Conservation (phyloP, 83 land plant genomes). For the Diphasiastrum complanatum region DNA sequence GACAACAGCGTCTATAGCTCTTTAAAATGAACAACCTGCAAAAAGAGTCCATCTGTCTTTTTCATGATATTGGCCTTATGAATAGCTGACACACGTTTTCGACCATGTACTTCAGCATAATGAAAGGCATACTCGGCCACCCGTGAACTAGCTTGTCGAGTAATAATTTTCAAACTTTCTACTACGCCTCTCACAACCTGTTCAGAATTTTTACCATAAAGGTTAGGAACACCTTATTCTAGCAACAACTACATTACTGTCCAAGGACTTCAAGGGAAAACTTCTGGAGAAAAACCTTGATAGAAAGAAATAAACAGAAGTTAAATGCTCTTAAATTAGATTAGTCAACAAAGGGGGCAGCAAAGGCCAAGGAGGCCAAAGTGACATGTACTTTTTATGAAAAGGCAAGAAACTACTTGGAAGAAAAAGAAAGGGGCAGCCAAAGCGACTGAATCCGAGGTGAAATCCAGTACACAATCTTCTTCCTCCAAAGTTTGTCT, state of each 20-base stretch:
- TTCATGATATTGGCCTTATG: constrained; percentile 99
- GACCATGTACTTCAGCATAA: constrained; percentile 73
- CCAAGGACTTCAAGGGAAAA: too few species aligned
- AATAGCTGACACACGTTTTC: constrained; percentile 85
- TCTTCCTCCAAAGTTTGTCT: too few species aligned
- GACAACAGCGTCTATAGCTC: not conserved
- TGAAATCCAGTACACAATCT: too few species aligned
- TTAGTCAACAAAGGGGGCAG: too few species aligned
- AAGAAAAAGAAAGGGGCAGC: too few species aligned
- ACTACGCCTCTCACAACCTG: constrained; percentile 98
- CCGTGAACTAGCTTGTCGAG: constrained; percentile 77
- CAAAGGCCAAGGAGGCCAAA: too few species aligned
- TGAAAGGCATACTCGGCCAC: constrained; percentile 96
- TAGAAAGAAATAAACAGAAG: too few species aligned
- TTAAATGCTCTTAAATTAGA: too few species aligned
- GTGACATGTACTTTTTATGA: too few species aligned
- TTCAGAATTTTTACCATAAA: constrained; percentile 3
- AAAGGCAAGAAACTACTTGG: too few species aligned
- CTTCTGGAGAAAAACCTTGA: too few species aligned
- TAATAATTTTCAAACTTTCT: constrained; percentile 92
- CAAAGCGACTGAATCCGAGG: too few species aligned
- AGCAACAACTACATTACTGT: not conserved
- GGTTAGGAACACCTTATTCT: not conserved
- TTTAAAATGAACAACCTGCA: constrained; percentile 47
- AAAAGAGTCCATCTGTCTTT: constrained; percentile 94